A percentile compares a stretch with the other conserved stretches of the same genome.
phyloP scores from a whole-genome alignment of 352 stramenopile species.

The Phytopythium delawarense region DNA sequence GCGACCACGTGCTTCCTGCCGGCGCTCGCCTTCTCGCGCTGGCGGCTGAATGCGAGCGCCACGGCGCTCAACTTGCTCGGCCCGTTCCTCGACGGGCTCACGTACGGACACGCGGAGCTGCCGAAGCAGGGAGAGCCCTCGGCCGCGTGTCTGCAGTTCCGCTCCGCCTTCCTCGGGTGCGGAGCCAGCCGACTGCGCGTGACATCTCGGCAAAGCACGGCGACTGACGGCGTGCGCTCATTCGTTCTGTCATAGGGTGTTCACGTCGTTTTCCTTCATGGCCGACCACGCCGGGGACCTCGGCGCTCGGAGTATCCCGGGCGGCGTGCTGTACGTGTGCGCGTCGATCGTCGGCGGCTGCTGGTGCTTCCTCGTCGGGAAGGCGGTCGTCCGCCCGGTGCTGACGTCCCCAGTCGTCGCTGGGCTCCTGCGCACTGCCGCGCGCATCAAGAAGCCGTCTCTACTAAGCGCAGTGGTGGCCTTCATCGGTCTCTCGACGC shows the following conservation, averaged over 20 bases:
- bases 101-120: conserved; percentile 52
- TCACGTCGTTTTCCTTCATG: conserved; percentile 89
- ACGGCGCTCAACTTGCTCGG: conserved; percentile 73
- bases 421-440: conserved; percentile 10
- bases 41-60: conserved; percentile 53
- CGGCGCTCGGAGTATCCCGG: conserved; percentile 27
- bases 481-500: conserved; percentile 37
- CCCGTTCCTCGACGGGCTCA: conserved; percentile 69
- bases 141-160: conserved; percentile 57
- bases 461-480: conserved; percentile 21
- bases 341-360: conserved; percentile 47
- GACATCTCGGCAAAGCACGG: not conserved
- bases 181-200: not conserved
- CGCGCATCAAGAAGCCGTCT: conserved; percentile 24
- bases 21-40: conserved; percentile 32
- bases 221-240: conserved; percentile 4
- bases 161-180: conserved; percentile 74
- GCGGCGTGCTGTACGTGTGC: conserved; percentile 61
- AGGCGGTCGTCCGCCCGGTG: conserved; percentile 17
- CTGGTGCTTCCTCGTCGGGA: conserved; percentile 49
- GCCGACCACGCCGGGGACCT: conserved; percentile 79
- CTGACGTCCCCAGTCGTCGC: conserved; percentile 12
- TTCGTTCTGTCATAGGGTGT: conserved; percentile 39
- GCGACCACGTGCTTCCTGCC: conserved; percentile 78
- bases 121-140: conserved; percentile 23